Conservation (phyloP, 1,284 basidiomycete genomes). For the Megacollybia platyphylla region DNA sequence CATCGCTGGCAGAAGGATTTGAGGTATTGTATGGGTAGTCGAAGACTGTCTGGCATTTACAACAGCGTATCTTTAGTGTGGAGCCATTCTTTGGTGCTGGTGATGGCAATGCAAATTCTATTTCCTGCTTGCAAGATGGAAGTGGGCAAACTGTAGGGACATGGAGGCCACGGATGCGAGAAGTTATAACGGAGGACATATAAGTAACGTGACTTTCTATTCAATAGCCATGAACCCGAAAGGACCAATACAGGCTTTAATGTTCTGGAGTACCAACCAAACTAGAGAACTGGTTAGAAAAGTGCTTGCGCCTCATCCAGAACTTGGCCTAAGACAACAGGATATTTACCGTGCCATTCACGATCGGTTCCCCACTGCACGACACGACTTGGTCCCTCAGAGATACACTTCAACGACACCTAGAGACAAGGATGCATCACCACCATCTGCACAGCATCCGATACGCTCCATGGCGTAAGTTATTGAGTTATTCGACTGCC, state of each 20-base stretch:
- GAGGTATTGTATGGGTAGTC: too few relatives aligned
- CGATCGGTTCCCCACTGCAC: not conserved
- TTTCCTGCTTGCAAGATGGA: too few relatives aligned
- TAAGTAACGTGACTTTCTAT: not conserved
- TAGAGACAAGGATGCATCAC: not conserved
- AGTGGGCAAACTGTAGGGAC: too few relatives aligned
- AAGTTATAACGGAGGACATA: too few relatives aligned
- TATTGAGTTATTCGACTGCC: not conserved
- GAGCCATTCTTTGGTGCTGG: too few relatives aligned
- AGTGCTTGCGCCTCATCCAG: not conserved
- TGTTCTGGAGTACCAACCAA: not conserved
- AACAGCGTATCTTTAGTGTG: too few relatives aligned
- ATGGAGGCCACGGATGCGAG: too few relatives aligned
- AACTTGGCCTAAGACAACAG: not conserved
- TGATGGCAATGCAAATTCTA: too few relatives aligned
- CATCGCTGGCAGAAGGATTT: too few relatives aligned
- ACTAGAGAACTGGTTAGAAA: not conserved
- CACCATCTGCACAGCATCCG: not conserved
- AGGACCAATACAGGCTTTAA: not conserved
- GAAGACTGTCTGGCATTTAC: too few relatives aligned
- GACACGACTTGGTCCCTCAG: not conserved
- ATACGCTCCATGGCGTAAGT: not conserved
- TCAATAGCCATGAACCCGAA: not conserved
- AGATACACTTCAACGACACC: not conserved
- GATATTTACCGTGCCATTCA: not conserved